Conservation (phyloP, 345 rosid genomes). For the Geranium rotundifolium region DNA sequence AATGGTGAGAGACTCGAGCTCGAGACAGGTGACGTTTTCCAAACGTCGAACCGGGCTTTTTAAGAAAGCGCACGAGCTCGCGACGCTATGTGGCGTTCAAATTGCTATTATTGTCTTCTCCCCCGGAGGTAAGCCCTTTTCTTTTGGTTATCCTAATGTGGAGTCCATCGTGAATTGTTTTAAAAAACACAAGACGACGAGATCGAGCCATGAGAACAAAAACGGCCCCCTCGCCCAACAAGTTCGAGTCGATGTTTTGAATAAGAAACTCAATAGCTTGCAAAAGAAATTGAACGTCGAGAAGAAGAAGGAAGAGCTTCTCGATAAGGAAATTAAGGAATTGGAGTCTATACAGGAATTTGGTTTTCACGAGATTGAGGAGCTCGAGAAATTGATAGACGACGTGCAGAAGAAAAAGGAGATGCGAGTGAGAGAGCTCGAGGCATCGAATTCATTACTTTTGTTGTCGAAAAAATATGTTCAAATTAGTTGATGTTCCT, state of each 20-base stretch:
- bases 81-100: slow-evolving; percentile 45
- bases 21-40: slow-evolving; percentile 63
- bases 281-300: slow-evolving; percentile 19
- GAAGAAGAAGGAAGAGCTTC: slow-evolving; percentile 24
- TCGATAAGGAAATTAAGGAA: slow-evolving; percentile 16
- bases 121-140: slow-evolving; percentile 62
- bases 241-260: slow-evolving; percentile 5
- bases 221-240: not conserved
- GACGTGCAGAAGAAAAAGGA: no score
- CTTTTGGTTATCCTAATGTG: slow-evolving; percentile 54
- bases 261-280: slow-evolving; percentile 10
- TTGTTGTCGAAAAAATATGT: no score
- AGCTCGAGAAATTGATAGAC: no score
- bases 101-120: slow-evolving; percentile 53
- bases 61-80: slow-evolving; percentile 57
- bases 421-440: no score
- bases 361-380: no score
- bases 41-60: slow-evolving; percentile 52
- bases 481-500: no score
- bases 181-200: slow-evolving; percentile 13
- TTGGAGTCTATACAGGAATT: no score
- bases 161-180: slow-evolving; percentile 29
- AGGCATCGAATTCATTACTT: no score
- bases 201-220: not conserved
- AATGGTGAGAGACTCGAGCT: slow-evolving; percentile 40